Evolutionary conservation across 2,329 filamentous ascomycete genomes (phyloP).

Genomic region (Ascochyta pisi): DNA sequence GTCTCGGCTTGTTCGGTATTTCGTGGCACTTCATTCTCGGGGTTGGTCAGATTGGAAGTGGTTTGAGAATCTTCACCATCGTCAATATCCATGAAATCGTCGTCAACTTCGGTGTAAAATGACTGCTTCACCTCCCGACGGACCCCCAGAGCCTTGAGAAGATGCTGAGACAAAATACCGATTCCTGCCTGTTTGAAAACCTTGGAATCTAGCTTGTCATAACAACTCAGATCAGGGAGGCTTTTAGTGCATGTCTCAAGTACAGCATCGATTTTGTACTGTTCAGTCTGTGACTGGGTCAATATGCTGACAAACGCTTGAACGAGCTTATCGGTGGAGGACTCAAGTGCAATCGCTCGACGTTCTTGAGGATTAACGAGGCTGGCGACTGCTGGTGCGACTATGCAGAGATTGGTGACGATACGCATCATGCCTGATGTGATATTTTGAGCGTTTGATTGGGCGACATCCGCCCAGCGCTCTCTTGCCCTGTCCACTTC

Average conservation of each 20-base stretch:
- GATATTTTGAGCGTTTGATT: constrained; percentile 54
- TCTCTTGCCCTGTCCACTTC: constrained; percentile 56
- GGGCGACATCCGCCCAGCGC: constrained; percentile 52
- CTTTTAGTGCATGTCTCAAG: constrained; percentile 46
- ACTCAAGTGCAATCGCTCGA: constrained; percentile 31
- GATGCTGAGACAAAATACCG: constrained; percentile 39
- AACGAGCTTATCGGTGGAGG: constrained; percentile 29
- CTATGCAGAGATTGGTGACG: constrained; percentile 57
- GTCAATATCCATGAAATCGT: constrained; percentile 72
- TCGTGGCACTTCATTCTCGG: constrained; percentile 52
- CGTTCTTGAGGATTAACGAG: constrained; percentile 29
- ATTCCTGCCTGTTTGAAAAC: constrained; percentile 42
- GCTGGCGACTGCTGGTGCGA: constrained; percentile 44
- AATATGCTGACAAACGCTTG: constrained; percentile 46
- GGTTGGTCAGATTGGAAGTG: constrained; percentile 54
- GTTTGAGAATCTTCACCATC: constrained; percentile 67
- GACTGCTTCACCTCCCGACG: constrained; percentile 42
- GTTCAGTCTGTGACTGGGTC: constrained; percentile 47
- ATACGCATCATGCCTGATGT: constrained; percentile 59
- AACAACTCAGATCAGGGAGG: constrained; percentile 36
- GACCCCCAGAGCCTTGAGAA: constrained; percentile 39
- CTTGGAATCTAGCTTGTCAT: constrained; percentile 20
- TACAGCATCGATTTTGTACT: constrained; percentile 54
- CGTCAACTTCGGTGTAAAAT: constrained; percentile 50
- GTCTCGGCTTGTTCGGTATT: constrained; percentile 49